phyloP scores from a whole-genome alignment of 2,329 filamentous ascomycete genomes.

The Cytospora schulzeri region DNA sequence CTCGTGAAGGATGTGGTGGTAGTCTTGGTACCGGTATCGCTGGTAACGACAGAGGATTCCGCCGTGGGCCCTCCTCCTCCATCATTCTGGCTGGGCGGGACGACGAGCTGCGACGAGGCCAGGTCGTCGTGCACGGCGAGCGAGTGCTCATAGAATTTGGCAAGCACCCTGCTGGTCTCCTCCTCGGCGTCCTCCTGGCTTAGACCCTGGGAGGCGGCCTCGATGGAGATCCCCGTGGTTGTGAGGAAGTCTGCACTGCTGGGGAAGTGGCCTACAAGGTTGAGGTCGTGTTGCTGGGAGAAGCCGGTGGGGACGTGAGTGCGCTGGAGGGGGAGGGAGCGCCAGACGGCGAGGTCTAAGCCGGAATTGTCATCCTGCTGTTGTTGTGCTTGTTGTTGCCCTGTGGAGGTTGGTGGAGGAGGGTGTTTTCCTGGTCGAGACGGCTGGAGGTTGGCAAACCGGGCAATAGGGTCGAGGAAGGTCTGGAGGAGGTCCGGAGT shows the following conservation, averaged over 20 bases:
- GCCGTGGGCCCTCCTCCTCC: conserved; percentile 21
- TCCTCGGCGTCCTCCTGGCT: conserved; percentile 15
- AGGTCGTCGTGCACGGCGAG: conserved; percentile 69
- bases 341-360: conserved; percentile 49
- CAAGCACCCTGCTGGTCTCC: conserved; percentile 42
- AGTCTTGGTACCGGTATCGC: conserved; percentile 29
- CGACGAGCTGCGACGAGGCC: conserved; percentile 62
- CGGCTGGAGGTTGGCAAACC: conserved; percentile 39
- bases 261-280: conserved; percentile 33
- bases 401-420: conserved; percentile 25
- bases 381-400: conserved; percentile 17
- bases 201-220: conserved; percentile 28
- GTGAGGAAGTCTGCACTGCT: conserved; percentile 51
- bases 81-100: conserved; percentile 24
- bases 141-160: conserved; percentile 78
- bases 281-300: conserved; percentile 50
- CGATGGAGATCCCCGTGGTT: conserved; percentile 44
- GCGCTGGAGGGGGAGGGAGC: conserved; percentile 53
- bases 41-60: conserved; percentile 42
- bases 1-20: neutral
- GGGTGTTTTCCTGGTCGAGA: conserved; percentile 8
- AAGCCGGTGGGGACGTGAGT: conserved; percentile 53
- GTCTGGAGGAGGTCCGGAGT: conserved; percentile 50
- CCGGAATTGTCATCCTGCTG: conserved; percentile 27
- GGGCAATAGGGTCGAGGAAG: conserved; percentile 45